phyloP scores from a whole-genome alignment of 2,329 filamentous ascomycete genomes.

The Cladobotryum mycophilum region DNA sequence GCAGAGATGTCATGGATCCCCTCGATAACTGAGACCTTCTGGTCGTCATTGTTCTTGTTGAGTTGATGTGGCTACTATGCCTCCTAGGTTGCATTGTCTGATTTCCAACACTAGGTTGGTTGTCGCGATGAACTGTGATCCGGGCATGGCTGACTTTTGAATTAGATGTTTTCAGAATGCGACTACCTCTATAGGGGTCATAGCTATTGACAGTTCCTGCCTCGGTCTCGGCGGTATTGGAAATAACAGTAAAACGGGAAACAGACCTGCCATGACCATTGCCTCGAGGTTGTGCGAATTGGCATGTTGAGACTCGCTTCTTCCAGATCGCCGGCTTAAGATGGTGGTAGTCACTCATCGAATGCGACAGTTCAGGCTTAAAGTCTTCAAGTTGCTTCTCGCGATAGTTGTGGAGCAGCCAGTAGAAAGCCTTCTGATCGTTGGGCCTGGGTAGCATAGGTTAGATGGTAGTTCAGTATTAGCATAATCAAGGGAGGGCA shows the following conservation, averaged over 20 bases:
- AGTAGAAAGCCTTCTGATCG: constrained; percentile 91
- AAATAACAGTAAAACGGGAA: constrained; percentile 61
- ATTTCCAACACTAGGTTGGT: constrained; percentile 22
- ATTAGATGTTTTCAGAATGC: constrained; percentile 34
- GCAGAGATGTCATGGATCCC: constrained; percentile 45
- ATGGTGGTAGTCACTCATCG: constrained; percentile 87
- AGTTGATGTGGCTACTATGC: constrained; percentile 30
- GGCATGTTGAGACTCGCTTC: constrained; percentile 55
- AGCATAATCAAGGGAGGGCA: constrained; percentile 12
- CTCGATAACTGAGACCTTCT: constrained; percentile 28
- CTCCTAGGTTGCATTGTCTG: constrained; percentile 25
- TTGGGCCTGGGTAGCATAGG: constrained; percentile 54
- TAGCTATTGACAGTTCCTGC: constrained; percentile 58
- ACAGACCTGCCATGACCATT: constrained; percentile 47
- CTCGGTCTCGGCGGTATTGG: constrained; percentile 50
- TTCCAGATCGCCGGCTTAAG: constrained; percentile 53
- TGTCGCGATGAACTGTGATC: constrained; percentile 60
- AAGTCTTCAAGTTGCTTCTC: constrained; percentile 86
- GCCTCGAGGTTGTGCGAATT: constrained; percentile 44
- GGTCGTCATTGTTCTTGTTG: constrained; percentile 23
- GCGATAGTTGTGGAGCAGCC: constrained; percentile 72
- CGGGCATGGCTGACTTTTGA: constrained; percentile 56
- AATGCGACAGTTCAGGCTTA: constrained; percentile 71
- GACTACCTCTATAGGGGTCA: constrained; percentile 74
- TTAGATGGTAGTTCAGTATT: not conserved